Base-by-base conservation (phyloP, 2,329 filamentous ascomycete genomes). In the Dactylella cylindrospora region DNA sequence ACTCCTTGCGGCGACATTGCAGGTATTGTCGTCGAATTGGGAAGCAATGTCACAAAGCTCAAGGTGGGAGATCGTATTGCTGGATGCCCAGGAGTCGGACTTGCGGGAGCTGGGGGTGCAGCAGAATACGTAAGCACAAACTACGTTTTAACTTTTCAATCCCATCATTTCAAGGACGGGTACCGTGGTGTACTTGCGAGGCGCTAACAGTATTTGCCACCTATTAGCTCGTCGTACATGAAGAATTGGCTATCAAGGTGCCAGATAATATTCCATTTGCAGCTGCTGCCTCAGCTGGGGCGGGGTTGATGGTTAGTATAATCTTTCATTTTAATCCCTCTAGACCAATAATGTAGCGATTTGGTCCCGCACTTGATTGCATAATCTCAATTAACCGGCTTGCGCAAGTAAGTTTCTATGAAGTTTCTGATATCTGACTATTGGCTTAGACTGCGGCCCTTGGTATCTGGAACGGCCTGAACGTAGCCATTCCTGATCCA, bases 51-150 rank as follows among this genome's bases (percentile, higher is more conserved):
- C 1, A 54, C 57, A 15, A 50, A 50, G 13, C 50, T 54, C 49
- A 36, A 62, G 26, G 43, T 35, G 19, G 57, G 57, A 22, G 57
- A 62, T 35, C 43, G 45, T 28, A 49, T 54, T 10, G 53, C 44
- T 31, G 57, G 57, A 23, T 54, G 41, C 31, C 57, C 38, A 29
- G 57, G 49, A 31, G 19, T 62, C 25, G 57, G 57, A 43, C 54
- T 54, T 26, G 38, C 43, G 13, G 57, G 57, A n/a, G 44, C 49
- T 33, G 57, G 57, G 25, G 57, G 57, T 2, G 57, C 57, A 19
- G 57, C 57, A 45, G 57, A 62, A 62, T 54, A 54, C 57, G 57
- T 62, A 62, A 62, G 49, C 55, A 25, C 26, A 47, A 39, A 26
- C 5, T 13, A 45, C 47, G 19, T 44, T 44, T 43, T 49, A 23